Base-by-base conservation (phyloP, 805 yeast genomes). In the Maudiozyma serrabonitensis region DNA sequence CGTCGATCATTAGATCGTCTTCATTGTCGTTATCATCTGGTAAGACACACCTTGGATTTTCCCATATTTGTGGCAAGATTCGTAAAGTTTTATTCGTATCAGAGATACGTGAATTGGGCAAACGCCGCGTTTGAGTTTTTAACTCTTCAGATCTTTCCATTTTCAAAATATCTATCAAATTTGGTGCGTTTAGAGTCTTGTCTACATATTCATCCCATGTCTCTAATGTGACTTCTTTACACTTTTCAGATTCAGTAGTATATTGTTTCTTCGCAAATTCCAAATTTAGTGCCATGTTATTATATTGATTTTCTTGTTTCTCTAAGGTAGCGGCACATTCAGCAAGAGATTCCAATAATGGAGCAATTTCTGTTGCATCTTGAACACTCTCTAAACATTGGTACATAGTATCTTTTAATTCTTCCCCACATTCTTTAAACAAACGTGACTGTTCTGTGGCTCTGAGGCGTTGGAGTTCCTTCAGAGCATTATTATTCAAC, bases 1-100 rank as follows among this genome's bases (percentile, higher is more conserved):
- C 95, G 9, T 78, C 79, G 6, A 85, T 75, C 41, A 74, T 77
- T 32, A 85, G 43, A 21, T 82, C 91, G 21, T 81, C 87, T 38
- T 77, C 82, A 13, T 72, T 80, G 12, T 45, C 50, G 0, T 61
- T 66, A 6, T 62, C 62, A 35, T 68, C 72, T 0, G 87, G 87
- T 18, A 84, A 57, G 6, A 86, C 82, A 28, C 77, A 78, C 31
- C 76, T 75, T 0, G 93, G 93, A 53, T 80, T 72, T 2, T 72
- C 63, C 16, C 80, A 58, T 6, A 84, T 74, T 56, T 77, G 76
- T 1, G 73, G 57, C 7, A 75, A 69, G 41, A 73, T 73, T 41
- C 69, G 70, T 34, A 78, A 52, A 7, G 62, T 56, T n/a, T 46
- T 51, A 18, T 48, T 48, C 3, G 45, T 45, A 1, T 46, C 44